phyloP scores from a whole-genome alignment of 768 basidiomycete species.

The Ramaria rubella region DNA sequence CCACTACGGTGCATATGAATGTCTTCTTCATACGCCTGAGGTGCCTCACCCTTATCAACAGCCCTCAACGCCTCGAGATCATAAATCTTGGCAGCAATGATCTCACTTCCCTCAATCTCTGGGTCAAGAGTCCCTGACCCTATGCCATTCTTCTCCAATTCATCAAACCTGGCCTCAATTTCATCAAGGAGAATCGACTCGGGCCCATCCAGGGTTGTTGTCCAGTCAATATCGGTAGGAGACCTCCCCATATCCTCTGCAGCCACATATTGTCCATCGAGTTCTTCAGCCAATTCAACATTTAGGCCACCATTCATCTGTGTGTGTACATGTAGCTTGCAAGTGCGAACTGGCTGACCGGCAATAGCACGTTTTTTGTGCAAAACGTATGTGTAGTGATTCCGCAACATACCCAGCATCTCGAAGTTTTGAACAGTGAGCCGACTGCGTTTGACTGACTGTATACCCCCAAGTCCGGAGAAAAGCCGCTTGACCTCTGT shows the following conservation, averaged over 20 bases:
- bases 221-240: background rate
- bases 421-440: slow-evolving; percentile 13
- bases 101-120: background rate
- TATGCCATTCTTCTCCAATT: no score
- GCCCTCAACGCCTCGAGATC: background rate
- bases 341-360: background rate
- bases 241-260: background rate
- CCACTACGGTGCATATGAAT: no score
- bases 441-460: no score
- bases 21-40: no score
- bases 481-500: no score
- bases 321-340: background rate
- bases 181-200: background rate
- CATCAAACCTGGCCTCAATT: background rate
- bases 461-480: no score
- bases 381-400: background rate
- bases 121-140: no score
- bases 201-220: background rate
- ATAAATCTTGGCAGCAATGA: background rate
- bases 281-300: background rate
- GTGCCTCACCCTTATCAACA: background rate
- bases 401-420: background rate
- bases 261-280: background rate
- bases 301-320: background rate
- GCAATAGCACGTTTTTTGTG: background rate